These are phyloP conservation scores for Ajuga reptans DNA, from an alignment of 305 asterid genomes.

Conservation along the genomic window DNA sequence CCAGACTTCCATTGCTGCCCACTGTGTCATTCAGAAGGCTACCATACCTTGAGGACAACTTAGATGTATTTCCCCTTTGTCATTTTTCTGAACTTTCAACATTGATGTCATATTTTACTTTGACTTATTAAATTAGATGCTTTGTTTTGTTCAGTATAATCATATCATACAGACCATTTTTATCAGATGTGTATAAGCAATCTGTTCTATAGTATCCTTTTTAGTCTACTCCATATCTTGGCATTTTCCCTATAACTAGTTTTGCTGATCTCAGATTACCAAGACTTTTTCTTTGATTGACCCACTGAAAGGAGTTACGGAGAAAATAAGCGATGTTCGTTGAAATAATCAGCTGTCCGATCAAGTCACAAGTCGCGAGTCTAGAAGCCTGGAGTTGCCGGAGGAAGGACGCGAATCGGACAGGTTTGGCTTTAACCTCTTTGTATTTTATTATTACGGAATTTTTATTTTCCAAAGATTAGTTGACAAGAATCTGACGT, in stretches of 20 bases:
- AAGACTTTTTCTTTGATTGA: slow-evolving; percentile 11
- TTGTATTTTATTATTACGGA: slow-evolving; percentile 11
- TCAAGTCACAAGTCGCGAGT: slow-evolving; percentile 8
- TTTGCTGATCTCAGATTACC: slow-evolving; percentile 13
- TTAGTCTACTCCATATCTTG: neutral
- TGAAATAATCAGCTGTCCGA: slow-evolving; percentile 8
- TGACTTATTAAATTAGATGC: slow-evolving; percentile 19
- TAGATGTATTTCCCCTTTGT: slow-evolving; percentile 21
- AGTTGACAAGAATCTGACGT: slow-evolving; percentile 18
- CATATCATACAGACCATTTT: neutral
- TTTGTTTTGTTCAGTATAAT: slow-evolving; percentile 8
- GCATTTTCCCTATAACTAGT: neutral
- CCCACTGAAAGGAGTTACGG: slow-evolving; percentile 23
- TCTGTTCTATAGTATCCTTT: neutral
- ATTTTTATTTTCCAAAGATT: neutral
- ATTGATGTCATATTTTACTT: slow-evolving; percentile 2
- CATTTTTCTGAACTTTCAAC: neutral
- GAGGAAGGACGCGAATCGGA: slow-evolving; percentile 3
- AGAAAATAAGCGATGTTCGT: slow-evolving; percentile 11
- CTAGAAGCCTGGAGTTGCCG: slow-evolving; percentile 20
- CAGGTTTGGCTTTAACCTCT: slow-evolving; percentile 28
- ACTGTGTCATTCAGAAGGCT: neutral
- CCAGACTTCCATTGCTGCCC: neutral
- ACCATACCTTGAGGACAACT: neutral
- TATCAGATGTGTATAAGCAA: neutral